Conservation (phyloP, 495 filamentous ascomycete species). For the Daldinia caldariorum region DNA sequence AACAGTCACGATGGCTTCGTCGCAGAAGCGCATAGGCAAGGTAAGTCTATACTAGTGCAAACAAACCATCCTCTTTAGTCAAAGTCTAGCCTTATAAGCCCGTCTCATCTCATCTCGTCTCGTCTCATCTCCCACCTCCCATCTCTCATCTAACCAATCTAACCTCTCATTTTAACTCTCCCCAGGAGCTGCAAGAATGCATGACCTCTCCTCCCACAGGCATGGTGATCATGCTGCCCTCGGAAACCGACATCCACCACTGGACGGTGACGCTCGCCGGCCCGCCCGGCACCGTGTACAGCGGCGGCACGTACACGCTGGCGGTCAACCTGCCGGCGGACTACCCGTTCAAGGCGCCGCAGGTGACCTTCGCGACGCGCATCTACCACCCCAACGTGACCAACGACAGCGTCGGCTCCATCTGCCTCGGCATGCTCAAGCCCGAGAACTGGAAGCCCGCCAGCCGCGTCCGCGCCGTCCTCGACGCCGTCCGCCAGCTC, state of each 20-base stretch:
- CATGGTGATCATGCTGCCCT: constrained; percentile 70
- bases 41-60: constrained; percentile 25
- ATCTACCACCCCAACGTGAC: constrained; percentile 99
- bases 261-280: constrained; percentile 86
- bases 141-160: constrained; percentile 16
- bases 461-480: constrained; percentile 77
- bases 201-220: constrained; percentile 69
- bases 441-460: constrained; percentile 95
- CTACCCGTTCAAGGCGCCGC: constrained; percentile 95
- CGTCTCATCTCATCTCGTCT: background rate
- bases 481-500: constrained; percentile 80
- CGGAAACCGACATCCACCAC: constrained; percentile 79
- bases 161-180: background rate
- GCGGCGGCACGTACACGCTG: constrained; percentile 82
- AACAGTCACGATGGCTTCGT: constrained; percentile 43
- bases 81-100: no score
- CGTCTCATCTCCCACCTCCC: no score
- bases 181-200: constrained; percentile 78
- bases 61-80: background rate
- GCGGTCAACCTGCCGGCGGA: constrained; percentile 79
- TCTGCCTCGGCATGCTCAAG: constrained; percentile 91
- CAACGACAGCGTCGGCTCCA: constrained; percentile 87
- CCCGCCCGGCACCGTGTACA: constrained; percentile 75
- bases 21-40: constrained; percentile 54
- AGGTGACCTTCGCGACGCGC: constrained; percentile 87